Evolutionary conservation across 2,329 filamentous ascomycete genomes (phyloP).

Genomic region (Fusarium citri): DNA sequence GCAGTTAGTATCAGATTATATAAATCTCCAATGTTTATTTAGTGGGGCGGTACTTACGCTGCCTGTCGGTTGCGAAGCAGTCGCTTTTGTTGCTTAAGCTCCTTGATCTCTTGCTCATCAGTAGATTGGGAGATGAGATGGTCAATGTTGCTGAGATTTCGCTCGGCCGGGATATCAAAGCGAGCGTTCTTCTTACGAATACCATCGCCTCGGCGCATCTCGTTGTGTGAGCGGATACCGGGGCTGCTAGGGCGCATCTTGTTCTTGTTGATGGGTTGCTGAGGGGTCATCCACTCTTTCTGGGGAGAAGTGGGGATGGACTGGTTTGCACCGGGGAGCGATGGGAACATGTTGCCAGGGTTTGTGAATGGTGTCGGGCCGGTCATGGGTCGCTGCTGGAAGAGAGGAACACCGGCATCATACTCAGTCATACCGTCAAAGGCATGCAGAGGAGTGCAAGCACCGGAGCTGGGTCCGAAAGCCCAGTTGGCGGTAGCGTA

Average conservation of each 20-base stretch:
- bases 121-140: slow-evolving; percentile 87
- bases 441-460: slow-evolving; percentile 78
- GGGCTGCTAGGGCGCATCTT: slow-evolving; percentile 74
- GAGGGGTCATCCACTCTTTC: slow-evolving; percentile 67
- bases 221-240: slow-evolving; percentile 78
- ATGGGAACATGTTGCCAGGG: slow-evolving; percentile 65
- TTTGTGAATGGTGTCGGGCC: slow-evolving; percentile 67
- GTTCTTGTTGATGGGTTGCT: slow-evolving; percentile 66
- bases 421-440: slow-evolving; percentile 71
- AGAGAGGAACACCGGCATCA: slow-evolving; percentile 64
- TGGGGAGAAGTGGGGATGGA: slow-evolving; percentile 67
- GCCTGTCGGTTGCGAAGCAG: slow-evolving; percentile 95
- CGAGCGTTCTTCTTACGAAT: slow-evolving; percentile 99
- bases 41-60: slow-evolving; percentile 73
- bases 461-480: slow-evolving; percentile 59
- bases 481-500: slow-evolving; percentile 65
- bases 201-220: slow-evolving; percentile 82
- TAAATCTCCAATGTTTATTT: slow-evolving; percentile 10
- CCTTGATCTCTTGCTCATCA: slow-evolving; percentile 94
- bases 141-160: slow-evolving; percentile 95
- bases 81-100: slow-evolving; percentile 98
- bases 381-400: slow-evolving; percentile 65
- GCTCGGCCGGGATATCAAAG: slow-evolving; percentile 95
- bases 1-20: slow-evolving; percentile 24
- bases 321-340: slow-evolving; percentile 59